Conservation (phyloP, 768 basidiomycete genomes). For the Gautieria morchelliformis region DNA sequence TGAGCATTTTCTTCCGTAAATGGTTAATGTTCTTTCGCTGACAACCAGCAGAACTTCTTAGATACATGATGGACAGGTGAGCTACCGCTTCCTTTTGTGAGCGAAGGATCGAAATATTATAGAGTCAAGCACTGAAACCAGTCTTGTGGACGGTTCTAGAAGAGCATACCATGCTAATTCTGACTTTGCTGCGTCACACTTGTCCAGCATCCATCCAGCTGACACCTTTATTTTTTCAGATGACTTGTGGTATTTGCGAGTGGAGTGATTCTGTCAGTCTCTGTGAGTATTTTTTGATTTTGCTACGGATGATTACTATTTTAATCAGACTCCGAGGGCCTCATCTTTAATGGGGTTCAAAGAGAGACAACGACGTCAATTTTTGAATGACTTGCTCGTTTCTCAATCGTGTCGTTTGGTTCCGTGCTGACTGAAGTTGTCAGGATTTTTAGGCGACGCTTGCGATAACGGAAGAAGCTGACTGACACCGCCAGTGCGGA, state of each 20-base stretch:
- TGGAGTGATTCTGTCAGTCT: background rate
- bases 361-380: background rate
- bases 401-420: background rate
- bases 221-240: background rate
- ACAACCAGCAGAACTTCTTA: no score
- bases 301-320: background rate
- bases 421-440: background rate
- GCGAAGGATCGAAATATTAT: conserved; percentile 62
- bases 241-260: no score
- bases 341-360: conserved; percentile 1
- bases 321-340: conserved; percentile 2
- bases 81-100: conserved; percentile 16
- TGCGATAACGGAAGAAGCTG: no score
- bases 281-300: background rate
- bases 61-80: conserved; percentile 22
- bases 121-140: conserved; percentile 82
- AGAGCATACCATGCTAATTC: conserved; percentile 87
- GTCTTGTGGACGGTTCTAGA: conserved; percentile 69
- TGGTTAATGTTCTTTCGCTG: no score
- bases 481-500: no score
- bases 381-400: background rate
- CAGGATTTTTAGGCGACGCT: background rate
- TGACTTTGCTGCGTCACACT: conserved; percentile 27
- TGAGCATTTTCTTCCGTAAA: conserved; percentile 32
- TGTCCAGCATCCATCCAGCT: background rate